Conservation (phyloP, 805 yeast genomes). For the Debaryomyces hansenii region DNA sequence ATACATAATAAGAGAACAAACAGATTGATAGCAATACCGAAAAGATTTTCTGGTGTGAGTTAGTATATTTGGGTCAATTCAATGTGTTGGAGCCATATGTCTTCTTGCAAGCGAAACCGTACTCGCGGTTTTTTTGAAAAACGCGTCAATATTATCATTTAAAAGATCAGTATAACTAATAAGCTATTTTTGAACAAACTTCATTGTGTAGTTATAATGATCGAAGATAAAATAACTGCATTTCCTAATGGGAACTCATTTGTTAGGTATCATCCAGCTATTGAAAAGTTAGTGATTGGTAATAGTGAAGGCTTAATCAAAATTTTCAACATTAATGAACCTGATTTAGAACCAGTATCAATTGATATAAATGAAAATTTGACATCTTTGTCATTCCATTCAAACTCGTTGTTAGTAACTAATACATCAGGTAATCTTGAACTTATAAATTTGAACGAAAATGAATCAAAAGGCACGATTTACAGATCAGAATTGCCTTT, state of each 20-base stretch:
- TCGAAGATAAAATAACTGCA: slow-evolving; percentile 36
- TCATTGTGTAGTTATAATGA: background rate
- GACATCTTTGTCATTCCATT: slow-evolving; percentile 35
- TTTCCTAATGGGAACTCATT: slow-evolving; percentile 43
- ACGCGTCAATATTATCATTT: background rate
- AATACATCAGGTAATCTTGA: slow-evolving; percentile 46
- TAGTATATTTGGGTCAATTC: too few relatives aligned
- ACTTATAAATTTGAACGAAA: slow-evolving; percentile 30
- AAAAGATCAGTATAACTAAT: background rate
- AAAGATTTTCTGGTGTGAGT: too few relatives aligned
- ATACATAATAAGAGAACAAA: too few relatives aligned
- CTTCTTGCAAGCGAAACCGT: background rate
- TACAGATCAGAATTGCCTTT: slow-evolving; percentile 47
- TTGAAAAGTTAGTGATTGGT: slow-evolving; percentile 46
- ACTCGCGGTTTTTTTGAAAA: background rate
- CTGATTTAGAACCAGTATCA: slow-evolving; percentile 62
- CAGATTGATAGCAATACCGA: too few relatives aligned
- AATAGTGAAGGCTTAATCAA: slow-evolving; percentile 56
- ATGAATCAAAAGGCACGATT: slow-evolving; percentile 34
- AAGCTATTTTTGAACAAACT: too few relatives aligned
- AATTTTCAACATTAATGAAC: slow-evolving; percentile 45
- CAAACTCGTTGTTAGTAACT: slow-evolving; percentile 28
- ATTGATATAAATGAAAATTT: slow-evolving; percentile 50
- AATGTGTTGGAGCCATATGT: too few relatives aligned
- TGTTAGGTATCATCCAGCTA: slow-evolving; percentile 20